A percentile compares a stretch with the other conserved stretches of the same genome.
Evolutionary conservation across 225 moss, liverwort and hornwort species (phyloP).

Genomic region (Lunularia cruciata): DNA sequence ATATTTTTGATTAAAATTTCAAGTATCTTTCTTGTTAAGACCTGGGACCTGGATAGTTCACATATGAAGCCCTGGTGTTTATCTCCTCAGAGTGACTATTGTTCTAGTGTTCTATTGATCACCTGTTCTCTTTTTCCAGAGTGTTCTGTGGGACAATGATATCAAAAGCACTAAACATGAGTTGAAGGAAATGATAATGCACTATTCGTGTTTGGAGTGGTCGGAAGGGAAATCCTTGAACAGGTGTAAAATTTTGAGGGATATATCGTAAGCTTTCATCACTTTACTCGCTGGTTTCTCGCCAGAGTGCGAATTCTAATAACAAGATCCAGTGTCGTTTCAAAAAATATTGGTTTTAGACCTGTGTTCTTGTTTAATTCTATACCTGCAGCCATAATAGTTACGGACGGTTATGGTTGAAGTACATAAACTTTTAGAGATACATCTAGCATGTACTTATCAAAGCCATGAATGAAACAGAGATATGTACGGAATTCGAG

Average conservation of each 20-base stretch:
- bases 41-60: neutral
- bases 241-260: constrained; percentile 60
- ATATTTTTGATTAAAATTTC: too few relatives aligned
- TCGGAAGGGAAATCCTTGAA: constrained; percentile 69
- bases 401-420: too few relatives aligned
- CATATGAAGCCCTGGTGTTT: neutral
- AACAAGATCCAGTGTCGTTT: neutral
- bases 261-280: constrained; percentile 48
- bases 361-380: neutral
- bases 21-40: too few relatives aligned
- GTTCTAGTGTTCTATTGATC: neutral
- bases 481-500: constrained; percentile 54
- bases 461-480: neutral
- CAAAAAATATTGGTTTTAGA: neutral
- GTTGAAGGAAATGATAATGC: constrained; percentile 89
- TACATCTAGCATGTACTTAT: too few relatives aligned
- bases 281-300: neutral
- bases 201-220: constrained; percentile 67
- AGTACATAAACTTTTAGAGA: too few relatives aligned
- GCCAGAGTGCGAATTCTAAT: neutral
- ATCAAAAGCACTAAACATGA: constrained; percentile 81
- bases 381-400: neutral
- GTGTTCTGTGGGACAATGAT: constrained; percentile 82
- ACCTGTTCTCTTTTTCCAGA: constrained; percentile 22
- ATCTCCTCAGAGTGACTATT: too few relatives aligned